Percentiles rank a stretch among this genome's conserved stretches.
phyloP scores from a whole-genome alignment of 1,284 basidiomycete species.

The Cutaneotrichosporon sp. region DNA sequence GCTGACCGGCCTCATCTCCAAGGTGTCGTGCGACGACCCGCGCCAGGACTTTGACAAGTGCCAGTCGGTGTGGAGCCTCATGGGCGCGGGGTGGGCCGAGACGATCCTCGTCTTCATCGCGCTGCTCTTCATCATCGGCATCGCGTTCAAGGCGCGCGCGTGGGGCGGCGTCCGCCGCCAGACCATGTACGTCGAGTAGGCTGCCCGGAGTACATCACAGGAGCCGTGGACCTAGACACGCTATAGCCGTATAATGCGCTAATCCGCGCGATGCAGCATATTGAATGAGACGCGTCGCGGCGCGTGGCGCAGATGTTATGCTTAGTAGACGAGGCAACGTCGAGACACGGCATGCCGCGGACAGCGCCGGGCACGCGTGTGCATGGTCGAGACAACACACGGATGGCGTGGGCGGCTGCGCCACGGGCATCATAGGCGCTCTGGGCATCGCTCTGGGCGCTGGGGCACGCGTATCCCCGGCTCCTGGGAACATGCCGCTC shows the following conservation, averaged over 20 bases:
- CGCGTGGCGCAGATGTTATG: too few species aligned
- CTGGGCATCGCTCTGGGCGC: too few species aligned
- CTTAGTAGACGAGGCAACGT: too few species aligned
- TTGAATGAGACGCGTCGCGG: too few species aligned
- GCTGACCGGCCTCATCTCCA: constrained; percentile 50
- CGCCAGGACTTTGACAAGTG: constrained; percentile 43
- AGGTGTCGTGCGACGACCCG: constrained; percentile 42
- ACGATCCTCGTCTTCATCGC: constrained; percentile 49
- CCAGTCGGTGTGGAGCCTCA: constrained; percentile 50
- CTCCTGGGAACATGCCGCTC: too few species aligned
- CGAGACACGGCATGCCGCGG: too few species aligned
- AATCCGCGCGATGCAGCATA: not conserved
- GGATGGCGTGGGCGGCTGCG: too few species aligned
- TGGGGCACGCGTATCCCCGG: too few species aligned
- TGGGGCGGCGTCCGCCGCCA: constrained; percentile 44
- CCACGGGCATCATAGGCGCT: too few species aligned
- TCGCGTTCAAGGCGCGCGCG: constrained; percentile 50
- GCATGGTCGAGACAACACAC: too few species aligned
- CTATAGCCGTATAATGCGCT: not conserved
- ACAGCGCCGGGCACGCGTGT: too few species aligned
- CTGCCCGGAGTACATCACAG: not conserved
- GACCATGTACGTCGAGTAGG: constrained; percentile 44
- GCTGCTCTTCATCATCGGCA: constrained; percentile 36
- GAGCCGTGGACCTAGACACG: not conserved
- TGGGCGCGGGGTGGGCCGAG: constrained; percentile 53